Percentiles rank a stretch among this genome's conserved stretches.
These are phyloP conservation scores for Tolypocladium pustulatum DNA, from an alignment of 2,329 filamentous ascomycete species.

Conservation along the genomic window DNA sequence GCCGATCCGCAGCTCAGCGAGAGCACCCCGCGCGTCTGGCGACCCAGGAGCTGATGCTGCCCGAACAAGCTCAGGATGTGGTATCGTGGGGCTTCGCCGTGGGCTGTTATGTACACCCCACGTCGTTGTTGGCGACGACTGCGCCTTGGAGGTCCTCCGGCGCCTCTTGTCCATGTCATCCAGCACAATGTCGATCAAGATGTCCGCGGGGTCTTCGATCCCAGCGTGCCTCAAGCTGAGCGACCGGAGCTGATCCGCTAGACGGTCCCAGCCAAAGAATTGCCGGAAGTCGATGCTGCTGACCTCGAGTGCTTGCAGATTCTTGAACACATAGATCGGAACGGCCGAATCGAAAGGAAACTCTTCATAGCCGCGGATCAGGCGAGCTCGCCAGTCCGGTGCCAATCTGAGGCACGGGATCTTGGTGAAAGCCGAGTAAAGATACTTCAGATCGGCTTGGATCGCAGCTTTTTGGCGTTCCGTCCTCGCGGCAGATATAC, in stretches of 20 bases:
- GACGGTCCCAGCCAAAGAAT: slow-evolving; percentile 92
- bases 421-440: slow-evolving; percentile 98
- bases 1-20: slow-evolving; percentile 43
- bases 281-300: slow-evolving; percentile 93
- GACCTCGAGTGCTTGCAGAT: slow-evolving; percentile 85
- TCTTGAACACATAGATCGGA: slow-evolving; percentile 95
- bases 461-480: slow-evolving; percentile 84
- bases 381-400: slow-evolving; percentile 82
- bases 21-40: slow-evolving; percentile 36
- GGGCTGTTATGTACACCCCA: slow-evolving; percentile 51
- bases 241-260: slow-evolving; percentile 85
- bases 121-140: slow-evolving; percentile 65
- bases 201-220: slow-evolving; percentile 80
- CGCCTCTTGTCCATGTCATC: slow-evolving; percentile 94
- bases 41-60: slow-evolving; percentile 61
- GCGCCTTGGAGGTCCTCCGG: slow-evolving; percentile 75
- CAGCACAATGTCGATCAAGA: slow-evolving; percentile 85
- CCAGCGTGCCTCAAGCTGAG: slow-evolving; percentile 79
- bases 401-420: slow-evolving; percentile 84
- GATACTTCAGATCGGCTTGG: slow-evolving; percentile 82
- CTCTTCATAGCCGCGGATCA: slow-evolving; percentile 91
- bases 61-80: slow-evolving; percentile 55
- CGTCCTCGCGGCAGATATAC: slow-evolving; percentile 68
- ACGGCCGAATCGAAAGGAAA: slow-evolving; percentile 98
- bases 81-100: slow-evolving; percentile 50